Base-by-base conservation (phyloP, 1,139 yeast genomes). In the Pneumocystis sp. region DNA sequence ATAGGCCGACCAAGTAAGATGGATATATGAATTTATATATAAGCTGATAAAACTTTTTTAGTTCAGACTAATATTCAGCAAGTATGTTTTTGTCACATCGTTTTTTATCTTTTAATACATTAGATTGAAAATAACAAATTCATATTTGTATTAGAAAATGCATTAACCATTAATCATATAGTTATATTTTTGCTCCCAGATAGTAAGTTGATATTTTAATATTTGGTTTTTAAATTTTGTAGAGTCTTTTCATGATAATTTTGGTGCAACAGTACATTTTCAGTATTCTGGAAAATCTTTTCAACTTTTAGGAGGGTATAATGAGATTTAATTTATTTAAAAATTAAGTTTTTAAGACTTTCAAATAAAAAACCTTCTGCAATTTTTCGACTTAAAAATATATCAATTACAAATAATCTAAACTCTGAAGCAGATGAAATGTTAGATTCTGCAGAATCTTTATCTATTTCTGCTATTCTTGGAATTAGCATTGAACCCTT, bases 401-500 rank as follows among this genome's bases (percentile, higher is more conserved):
- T 64, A 67, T 68, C 68, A 65, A 68, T 2, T 66, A 70, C 2
- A 39, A 65, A 1, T 69, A 65, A 6, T 67, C 69, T 4, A 70
- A 70, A 64, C 73, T 71, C 50, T 76, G 76, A 62, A 71, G 75
- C 10, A 25, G 57, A 50, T 25, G 59, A 79, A 76, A 66, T 77
- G 71, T 50, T 74, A 73, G 77, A 70, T 73, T 66, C 76, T 72
- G 66, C 76, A 72, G 35, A 76, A 72, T 70, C 68, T 15, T 65
- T 65, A 17, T 66, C 67, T 8, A 68, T 68, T 37, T 66, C 70
- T 25, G 73, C 73, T 31, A 73, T 68, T 50, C 84, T 93, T 3
- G 99, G 98, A 0, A 88, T 93, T 15, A 89, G 96, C 3, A 84
- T 93, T 7, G 98, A 93, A 72, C 87, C 96, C 0, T 79, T 82